Conservation (phyloP, 805 yeast species). For the Kluyveromyces lactis region DNA sequence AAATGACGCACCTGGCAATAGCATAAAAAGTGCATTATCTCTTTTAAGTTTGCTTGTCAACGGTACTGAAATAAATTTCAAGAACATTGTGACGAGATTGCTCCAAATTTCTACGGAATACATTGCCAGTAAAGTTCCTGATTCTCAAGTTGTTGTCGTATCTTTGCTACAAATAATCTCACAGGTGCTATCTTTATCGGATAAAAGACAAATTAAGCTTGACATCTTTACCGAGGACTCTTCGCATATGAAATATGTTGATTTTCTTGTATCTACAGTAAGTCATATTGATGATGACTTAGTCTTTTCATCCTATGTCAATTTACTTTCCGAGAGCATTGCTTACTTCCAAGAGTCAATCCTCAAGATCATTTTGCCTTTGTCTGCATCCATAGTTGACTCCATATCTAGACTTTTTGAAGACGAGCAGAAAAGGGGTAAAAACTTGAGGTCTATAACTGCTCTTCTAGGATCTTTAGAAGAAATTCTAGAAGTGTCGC, state of each 20-base stretch:
- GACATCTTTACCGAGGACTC: conserved; percentile 26
- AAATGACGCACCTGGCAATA: conserved; percentile 28
- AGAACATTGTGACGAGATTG: conserved; percentile 34
- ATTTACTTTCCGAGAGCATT: conserved; percentile 43
- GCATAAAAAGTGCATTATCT: conserved; percentile 37
- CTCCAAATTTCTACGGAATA: conserved; percentile 31
- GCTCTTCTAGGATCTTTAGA: conserved; percentile 52
- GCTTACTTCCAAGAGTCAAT: conserved; percentile 42
- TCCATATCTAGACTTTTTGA: conserved; percentile 17
- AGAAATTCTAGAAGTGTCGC: conserved; percentile 51
- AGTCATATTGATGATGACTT: conserved; percentile 34
- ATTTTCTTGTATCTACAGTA: conserved; percentile 45
- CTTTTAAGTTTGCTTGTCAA: conserved; percentile 40
- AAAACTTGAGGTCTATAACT: conserved; percentile 38
- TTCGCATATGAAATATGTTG: conserved; percentile 30
- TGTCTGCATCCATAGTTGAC: conserved; percentile 39
- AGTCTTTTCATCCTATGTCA: conserved; percentile 28
- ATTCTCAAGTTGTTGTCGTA: conserved; percentile 27
- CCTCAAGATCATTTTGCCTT: conserved; percentile 45
- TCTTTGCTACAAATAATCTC: conserved; percentile 27
- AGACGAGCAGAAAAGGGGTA: conserved; percentile 27
- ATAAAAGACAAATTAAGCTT: conserved; percentile 23
- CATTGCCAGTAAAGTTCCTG: conserved; percentile 15
- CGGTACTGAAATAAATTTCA: conserved; percentile 51
- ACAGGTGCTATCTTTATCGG: conserved; percentile 25